phyloP scores from a whole-genome alignment of 116 monocot species.

The Posidonia oceanica region DNA sequence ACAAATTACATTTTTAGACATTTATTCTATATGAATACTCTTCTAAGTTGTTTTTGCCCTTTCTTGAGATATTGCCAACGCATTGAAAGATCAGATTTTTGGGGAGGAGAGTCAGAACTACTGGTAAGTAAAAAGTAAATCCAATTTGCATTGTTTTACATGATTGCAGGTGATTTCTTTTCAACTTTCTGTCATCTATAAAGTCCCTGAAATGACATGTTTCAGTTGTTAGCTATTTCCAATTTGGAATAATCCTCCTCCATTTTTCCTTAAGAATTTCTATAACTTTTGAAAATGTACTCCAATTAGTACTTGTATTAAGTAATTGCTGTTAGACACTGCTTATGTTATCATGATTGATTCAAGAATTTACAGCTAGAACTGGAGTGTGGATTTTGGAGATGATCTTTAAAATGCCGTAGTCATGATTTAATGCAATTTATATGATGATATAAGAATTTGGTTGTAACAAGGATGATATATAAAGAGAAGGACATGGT shows the following conservation, averaged over 20 bases:
- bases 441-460: no score
- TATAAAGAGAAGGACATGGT: no score
- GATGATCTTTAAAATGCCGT: not conserved
- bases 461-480: no score
- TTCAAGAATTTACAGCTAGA: not conserved
- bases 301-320: not conserved
- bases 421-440: not conserved
- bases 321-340: not conserved
- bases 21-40: not conserved
- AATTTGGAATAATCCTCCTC: not conserved
- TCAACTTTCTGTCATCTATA: not conserved
- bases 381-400: not conserved
- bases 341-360: not conserved
- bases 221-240: not conserved
- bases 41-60: not conserved
- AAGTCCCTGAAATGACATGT: not conserved
- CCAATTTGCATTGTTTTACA: not conserved
- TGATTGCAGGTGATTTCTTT: not conserved
- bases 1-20: no score
- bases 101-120: constrained; percentile 97
- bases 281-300: not conserved
- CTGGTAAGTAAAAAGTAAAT: constrained; percentile 32
- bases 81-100: constrained; percentile 68
- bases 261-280: not conserved
- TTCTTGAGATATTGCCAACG: constrained; percentile 77